Evolutionary conservation across 768 basidiomycete species (phyloP).

Genomic region (Mycena polygramma): DNA sequence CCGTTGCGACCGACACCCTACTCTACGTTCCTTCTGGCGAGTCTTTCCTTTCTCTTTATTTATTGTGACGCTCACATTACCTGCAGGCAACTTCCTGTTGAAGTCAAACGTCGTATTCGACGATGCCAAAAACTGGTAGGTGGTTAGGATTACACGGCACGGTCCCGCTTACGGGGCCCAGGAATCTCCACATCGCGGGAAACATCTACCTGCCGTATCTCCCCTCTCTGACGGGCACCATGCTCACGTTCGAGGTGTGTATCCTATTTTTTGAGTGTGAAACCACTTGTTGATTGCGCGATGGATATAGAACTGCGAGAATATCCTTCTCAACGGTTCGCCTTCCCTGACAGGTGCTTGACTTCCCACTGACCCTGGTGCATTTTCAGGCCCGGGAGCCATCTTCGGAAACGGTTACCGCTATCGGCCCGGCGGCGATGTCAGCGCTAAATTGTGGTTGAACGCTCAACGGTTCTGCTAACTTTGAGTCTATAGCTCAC

Average conservation of each 20-base stretch:
- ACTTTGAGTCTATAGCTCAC: constrained; percentile 30
- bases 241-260: constrained; percentile 41
- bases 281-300: not conserved
- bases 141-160: too few species aligned
- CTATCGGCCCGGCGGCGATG: constrained; percentile 39
- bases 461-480: not conserved
- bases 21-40: constrained; percentile 41
- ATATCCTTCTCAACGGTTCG: constrained; percentile 36
- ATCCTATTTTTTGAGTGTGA: not conserved
- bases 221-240: constrained; percentile 39
- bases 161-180: too few species aligned
- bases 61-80: too few species aligned
- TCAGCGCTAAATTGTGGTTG: constrained; percentile 10
- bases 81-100: constrained; percentile 34
- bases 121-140: constrained; percentile 36
- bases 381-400: constrained; percentile 33
- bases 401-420: constrained; percentile 45
- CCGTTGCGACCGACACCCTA: constrained; percentile 36
- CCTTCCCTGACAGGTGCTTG: not conserved
- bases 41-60: too few species aligned
- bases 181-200: constrained; percentile 41
- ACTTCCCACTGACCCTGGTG: too few species aligned
- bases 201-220: constrained; percentile 40
- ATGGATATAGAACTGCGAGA: constrained; percentile 35
- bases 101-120: constrained; percentile 38